Evolutionary conservation across 75 land plant genomes (phyloP).

Genomic region (Azolla pinnata): DNA sequence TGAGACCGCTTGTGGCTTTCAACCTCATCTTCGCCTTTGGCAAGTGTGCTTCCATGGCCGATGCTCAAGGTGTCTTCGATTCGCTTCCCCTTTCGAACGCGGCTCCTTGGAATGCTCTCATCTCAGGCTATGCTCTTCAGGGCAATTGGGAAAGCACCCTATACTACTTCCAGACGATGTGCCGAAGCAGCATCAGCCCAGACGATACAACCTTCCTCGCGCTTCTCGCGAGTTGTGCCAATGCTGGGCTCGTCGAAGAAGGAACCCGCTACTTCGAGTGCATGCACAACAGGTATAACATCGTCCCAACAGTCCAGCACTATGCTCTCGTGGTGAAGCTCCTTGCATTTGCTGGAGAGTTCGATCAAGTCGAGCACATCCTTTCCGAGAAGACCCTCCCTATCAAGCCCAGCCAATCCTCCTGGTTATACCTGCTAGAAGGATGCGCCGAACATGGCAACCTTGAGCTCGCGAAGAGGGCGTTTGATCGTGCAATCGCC

Average conservation of each 20-base stretch:
- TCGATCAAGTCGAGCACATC: background rate
- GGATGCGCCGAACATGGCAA: background rate
- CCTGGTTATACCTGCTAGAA: background rate
- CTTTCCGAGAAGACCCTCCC: background rate
- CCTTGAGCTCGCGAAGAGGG: slow-evolving; percentile 6
- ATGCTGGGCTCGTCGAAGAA: slow-evolving; percentile 7
- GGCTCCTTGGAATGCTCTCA: background rate
- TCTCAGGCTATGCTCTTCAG: background rate
- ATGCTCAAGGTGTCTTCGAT: background rate
- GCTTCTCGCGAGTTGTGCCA: background rate
- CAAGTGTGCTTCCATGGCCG: background rate
- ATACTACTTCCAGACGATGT: background rate
- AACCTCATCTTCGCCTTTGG: background rate
- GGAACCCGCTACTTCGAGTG: background rate
- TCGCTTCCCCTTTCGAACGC: background rate
- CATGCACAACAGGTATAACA: background rate
- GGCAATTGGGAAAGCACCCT: background rate
- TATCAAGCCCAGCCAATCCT: background rate
- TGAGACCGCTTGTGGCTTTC: background rate
- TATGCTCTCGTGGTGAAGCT: background rate
- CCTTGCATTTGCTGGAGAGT: background rate
- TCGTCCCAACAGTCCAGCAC: background rate
- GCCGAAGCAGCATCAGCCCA: background rate
- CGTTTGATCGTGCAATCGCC: background rate
- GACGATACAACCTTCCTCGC: background rate